These are phyloP conservation scores for Dactylis glomerata DNA, from an alignment of 176 grass and related monocot species.

Conservation along the genomic window DNA sequence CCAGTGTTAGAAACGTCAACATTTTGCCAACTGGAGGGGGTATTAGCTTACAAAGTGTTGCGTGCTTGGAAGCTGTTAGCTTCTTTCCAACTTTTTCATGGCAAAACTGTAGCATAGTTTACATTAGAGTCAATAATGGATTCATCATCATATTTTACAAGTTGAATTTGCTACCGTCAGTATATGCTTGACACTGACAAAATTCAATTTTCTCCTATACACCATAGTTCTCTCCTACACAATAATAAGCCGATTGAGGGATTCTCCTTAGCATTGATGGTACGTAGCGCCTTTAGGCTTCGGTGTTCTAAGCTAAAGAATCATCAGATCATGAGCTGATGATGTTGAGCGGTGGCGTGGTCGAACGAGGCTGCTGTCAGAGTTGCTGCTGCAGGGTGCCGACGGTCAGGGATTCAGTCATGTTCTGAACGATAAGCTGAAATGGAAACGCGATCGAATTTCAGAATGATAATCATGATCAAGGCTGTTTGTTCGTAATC, in stretches of 20 bases:
- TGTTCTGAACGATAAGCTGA: neutral
- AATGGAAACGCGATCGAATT: neutral
- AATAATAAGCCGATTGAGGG: neutral
- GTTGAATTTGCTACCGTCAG: constrained; percentile 33
- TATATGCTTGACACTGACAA: constrained; percentile 41
- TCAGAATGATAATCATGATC: neutral
- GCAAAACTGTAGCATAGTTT: constrained; percentile 28
- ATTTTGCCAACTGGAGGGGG: neutral
- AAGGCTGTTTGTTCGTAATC: neutral
- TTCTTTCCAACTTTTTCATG: constrained; percentile 24
- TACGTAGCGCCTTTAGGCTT: constrained; percentile 12
- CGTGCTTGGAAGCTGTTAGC: constrained; percentile 3
- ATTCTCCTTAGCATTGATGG: neutral
- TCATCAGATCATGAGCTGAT: constrained; percentile 25
- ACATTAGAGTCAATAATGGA: constrained; percentile 25
- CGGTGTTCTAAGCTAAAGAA: neutral
- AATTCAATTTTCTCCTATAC: constrained; percentile 27
- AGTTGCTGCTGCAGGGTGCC: constrained; percentile 43
- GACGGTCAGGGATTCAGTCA: constrained; percentile 46
- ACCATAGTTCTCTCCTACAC: constrained; percentile 24
- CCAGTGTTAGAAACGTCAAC: neutral
- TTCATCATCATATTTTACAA: constrained; percentile 35
- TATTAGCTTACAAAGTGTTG: neutral
- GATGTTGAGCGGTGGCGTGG: constrained; percentile 2
- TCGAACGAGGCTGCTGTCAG: constrained; percentile 21